Conservation (phyloP, 192 early-diverging fungal species). For the Pilobolus umbonatus region DNA sequence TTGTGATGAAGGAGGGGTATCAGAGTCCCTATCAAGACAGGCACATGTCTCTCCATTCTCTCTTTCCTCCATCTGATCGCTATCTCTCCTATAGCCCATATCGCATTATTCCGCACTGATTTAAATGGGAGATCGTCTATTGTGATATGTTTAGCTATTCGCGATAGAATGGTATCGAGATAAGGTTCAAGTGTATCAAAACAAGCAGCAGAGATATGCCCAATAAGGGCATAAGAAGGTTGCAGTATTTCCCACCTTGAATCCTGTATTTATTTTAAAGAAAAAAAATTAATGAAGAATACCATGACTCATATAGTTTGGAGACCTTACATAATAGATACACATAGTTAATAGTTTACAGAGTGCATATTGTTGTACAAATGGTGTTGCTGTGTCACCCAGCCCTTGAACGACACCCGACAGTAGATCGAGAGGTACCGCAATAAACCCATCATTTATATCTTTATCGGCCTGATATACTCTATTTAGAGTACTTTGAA, state of each 20-base stretch:
- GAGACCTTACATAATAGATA: constrained; percentile 56
- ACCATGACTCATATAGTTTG: not conserved
- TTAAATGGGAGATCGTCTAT: not conserved
- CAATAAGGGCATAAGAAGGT: constrained; percentile 18
- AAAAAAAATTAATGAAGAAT: not conserved
- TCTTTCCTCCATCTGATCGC: constrained; percentile 72
- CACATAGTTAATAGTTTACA: constrained; percentile 77
- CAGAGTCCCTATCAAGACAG: constrained; percentile 71
- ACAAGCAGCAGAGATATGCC: constrained; percentile 14
- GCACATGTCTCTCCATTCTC: constrained; percentile 73
- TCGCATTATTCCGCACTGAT: constrained; percentile 90
- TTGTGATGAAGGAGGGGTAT: constrained; percentile 65
- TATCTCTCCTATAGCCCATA: constrained; percentile 97
- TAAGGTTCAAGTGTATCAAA: constrained; percentile 3
- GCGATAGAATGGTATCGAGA: not conserved
- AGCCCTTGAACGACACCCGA: constrained; percentile 91
- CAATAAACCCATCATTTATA: constrained; percentile 92
- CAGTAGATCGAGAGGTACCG: constrained; percentile 92
- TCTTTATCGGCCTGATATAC: constrained; percentile 49
- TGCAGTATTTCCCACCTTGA: constrained; percentile 9
- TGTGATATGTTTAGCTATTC: not conserved
- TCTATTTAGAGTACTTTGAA: constrained; percentile 51
- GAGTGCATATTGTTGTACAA: constrained; percentile 66
- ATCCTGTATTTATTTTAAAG: constrained; percentile 2
- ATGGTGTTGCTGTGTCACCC: constrained; percentile 61